Conservation (phyloP, 1,284 basidiomycete species). For the Apiotrichum mycotoxinovorans region DNA sequence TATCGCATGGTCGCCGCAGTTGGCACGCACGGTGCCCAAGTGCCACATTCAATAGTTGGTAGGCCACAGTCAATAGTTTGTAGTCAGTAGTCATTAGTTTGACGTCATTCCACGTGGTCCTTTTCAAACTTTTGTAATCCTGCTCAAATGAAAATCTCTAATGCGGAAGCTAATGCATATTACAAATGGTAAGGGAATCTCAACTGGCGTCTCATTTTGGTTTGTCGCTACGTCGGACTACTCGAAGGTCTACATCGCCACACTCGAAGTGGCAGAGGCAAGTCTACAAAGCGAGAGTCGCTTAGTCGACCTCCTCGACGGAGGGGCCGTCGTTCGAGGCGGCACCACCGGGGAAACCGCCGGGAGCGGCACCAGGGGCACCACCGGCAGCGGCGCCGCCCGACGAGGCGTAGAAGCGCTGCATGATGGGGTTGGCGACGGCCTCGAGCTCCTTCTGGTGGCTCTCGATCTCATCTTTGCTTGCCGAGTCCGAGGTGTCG, state of each 20-base stretch:
- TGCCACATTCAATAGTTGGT: no score
- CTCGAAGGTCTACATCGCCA: neutral
- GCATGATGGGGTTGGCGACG: constrained; percentile 41
- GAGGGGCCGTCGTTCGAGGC: constrained; percentile 54
- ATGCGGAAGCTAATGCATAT: neutral
- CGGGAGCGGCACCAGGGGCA: constrained; percentile 51
- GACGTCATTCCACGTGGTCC: no score
- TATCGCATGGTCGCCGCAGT: no score
- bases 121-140: no score
- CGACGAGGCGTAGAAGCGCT: constrained; percentile 69
- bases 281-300: neutral
- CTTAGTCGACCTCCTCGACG: constrained; percentile 60
- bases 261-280: neutral
- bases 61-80: no score
- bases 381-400: constrained; percentile 66
- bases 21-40: no score
- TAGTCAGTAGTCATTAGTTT: no score
- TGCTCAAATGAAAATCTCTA: no score
- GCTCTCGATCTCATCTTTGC: constrained; percentile 90
- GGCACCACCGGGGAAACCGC: constrained; percentile 50
- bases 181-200: neutral
- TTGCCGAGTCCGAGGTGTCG: constrained; percentile 82
- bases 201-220: no score
- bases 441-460: constrained; percentile 95
- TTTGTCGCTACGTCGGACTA: no score